These are phyloP conservation scores for Malus hybrid DNA, from an alignment of 331 rosid genomes.

Conservation along the genomic window DNA sequence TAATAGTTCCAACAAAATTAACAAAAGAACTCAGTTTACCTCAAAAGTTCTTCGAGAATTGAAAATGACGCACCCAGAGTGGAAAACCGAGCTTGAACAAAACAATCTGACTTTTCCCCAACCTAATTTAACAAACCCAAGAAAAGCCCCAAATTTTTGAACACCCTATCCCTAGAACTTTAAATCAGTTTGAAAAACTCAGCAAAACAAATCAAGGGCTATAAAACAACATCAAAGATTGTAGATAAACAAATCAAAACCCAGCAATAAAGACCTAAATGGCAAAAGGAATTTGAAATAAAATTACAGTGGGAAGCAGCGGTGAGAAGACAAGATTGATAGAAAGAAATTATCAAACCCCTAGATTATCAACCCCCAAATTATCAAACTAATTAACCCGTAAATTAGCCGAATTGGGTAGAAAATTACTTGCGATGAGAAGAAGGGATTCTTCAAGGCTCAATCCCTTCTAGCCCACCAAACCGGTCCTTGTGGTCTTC, in stretches of 20 bases:
- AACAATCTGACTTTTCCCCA: constrained; percentile 22
- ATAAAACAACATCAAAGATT: neutral
- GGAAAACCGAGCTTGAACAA: neutral
- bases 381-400: too few species aligned
- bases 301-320: neutral
- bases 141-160: constrained; percentile 39
- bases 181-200: constrained; percentile 2
- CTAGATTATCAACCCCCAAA: too few species aligned
- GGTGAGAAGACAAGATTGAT: too few species aligned
- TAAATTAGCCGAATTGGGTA: too few species aligned
- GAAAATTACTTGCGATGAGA: too few species aligned
- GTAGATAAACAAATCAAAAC: constrained; percentile 17
- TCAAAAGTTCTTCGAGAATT: constrained; percentile 21
- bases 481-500: too few species aligned
- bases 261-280: constrained; percentile 1
- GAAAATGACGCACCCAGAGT: constrained; percentile 2
- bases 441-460: too few species aligned
- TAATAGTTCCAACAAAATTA: neutral
- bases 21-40: constrained; percentile 13
- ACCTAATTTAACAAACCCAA: constrained; percentile 17
- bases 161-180: constrained; percentile 61
- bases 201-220: constrained; percentile 7
- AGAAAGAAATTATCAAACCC: too few species aligned
- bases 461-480: too few species aligned
- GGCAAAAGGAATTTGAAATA: neutral